Conservation (phyloP, 208 protist species). For the Crithidia bombi region DNA sequence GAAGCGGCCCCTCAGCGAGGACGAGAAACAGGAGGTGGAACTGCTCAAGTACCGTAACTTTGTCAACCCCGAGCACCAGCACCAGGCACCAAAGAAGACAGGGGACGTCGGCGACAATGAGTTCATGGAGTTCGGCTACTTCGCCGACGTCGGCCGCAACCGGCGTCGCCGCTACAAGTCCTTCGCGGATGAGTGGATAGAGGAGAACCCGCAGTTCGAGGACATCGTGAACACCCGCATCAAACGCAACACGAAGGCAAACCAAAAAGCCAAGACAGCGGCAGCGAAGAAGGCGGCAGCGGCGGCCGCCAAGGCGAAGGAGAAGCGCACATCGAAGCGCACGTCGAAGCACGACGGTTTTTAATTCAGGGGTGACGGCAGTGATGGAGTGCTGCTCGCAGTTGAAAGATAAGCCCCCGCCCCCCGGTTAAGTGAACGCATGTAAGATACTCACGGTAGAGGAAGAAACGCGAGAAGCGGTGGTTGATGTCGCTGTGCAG, state of each 20-base stretch:
- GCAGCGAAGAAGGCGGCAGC: conserved; percentile 58
- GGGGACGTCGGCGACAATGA: conserved; percentile 41
- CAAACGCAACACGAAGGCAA: conserved; percentile 80
- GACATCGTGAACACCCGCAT: conserved; percentile 69
- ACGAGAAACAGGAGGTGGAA: conserved; percentile 80
- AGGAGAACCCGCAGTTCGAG: conserved; percentile 83
- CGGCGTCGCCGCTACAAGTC: conserved; percentile 80
- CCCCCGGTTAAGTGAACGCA: too few species aligned
- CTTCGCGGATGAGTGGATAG: conserved; percentile 91
- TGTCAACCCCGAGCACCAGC: conserved; percentile 72
- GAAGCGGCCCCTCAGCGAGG: conserved; percentile 50
- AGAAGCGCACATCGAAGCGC: conserved; percentile 59
- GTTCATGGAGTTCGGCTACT: conserved; percentile 91
- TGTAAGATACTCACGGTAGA: too few species aligned
- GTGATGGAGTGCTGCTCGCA: too few species aligned
- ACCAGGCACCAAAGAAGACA: conserved; percentile 83
- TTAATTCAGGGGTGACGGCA: too few species aligned
- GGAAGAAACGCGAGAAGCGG: too few species aligned
- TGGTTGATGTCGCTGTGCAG: too few species aligned
- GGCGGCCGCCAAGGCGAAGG: conserved; percentile 61
- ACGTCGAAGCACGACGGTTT: conserved; percentile 40
- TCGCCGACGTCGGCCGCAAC: conserved; percentile 77
- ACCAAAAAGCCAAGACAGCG: conserved; percentile 71
- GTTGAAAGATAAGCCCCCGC: too few species aligned
- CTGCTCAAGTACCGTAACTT: conserved; percentile 91